Base-by-base conservation (phyloP, 805 yeast species). In the Starmerella bacillaris region DNA sequence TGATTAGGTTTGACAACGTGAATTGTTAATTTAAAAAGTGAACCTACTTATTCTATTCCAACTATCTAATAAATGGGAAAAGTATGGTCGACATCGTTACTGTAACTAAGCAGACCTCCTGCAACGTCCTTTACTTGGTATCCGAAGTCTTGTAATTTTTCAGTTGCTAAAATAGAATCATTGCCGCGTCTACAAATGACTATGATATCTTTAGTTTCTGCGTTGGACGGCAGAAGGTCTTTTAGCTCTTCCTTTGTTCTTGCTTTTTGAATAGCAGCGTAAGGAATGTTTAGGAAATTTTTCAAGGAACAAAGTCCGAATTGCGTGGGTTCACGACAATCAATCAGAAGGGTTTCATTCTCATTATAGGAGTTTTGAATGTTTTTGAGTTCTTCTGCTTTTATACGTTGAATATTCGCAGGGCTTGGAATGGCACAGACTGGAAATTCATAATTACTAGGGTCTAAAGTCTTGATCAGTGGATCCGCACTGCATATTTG, bases 181-280 rank as follows among this genome's bases (percentile, higher is more conserved):
- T 80, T 83, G 7, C 98, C 98, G 50, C 64, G 73, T 21, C 95
- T 64, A 55, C 98, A 89, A 15, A 86, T 61, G 0, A 82, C 77
- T 37, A 63, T 66, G 0, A 78, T 52, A 6, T 29, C 11, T 3
- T 57, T 58, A 22, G 53, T 49, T 4, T 44, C 41, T 14, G 44
- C 15, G 4, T 30, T 28, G 2, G 36, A 28, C 1, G 58, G 26
- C 4, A 35, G n/a, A 8, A 26, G 6, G 8, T 26, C 29, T 14
- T 14, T 15, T 5, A 18, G 18, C 12, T 40, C 42, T n/a, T 47
- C 55, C 40, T 22, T 56, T 49, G 19, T 45, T 41, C 18, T 46
- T 14, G 5, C 41, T 53, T 51, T 33, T 51, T 62, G 57, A 16
- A 70, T 49, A 9, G 63, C 60, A 11, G 64, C 65, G 51, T 74